Conservation (phyloP, 2,329 filamentous ascomycete species). For the Penicillium brevicompactum region DNA sequence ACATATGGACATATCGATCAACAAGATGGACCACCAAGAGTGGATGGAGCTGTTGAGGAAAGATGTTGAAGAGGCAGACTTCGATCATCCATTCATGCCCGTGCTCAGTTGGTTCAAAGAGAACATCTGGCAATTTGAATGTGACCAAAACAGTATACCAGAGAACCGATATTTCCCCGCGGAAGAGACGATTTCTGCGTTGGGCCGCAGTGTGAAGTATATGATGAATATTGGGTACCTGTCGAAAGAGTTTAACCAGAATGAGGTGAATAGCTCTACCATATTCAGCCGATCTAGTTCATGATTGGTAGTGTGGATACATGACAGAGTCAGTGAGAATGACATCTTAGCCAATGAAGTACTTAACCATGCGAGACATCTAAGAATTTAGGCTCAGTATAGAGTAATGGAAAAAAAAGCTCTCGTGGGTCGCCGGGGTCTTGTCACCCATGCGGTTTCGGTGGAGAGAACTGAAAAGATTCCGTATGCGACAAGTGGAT, state of each 20-base stretch:
- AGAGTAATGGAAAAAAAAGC: too few species aligned
- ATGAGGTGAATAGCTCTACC: neutral
- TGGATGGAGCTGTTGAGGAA: slow-evolving; percentile 2
- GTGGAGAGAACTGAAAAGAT: too few species aligned
- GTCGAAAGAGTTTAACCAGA: neutral
- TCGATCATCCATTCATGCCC: slow-evolving; percentile 8
- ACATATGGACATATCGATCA: neutral
- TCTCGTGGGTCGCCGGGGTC: too few species aligned
- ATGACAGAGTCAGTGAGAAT: too few species aligned
- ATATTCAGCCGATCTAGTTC: neutral
- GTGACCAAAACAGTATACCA: neutral
- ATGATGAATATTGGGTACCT: neutral
- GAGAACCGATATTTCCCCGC: neutral
- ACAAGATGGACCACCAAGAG: neutral
- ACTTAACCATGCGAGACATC: too few species aligned
- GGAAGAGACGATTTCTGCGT: neutral
- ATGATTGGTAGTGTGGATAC: neutral
- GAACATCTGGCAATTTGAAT: slow-evolving; percentile 3
- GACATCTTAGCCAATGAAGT: too few species aligned
- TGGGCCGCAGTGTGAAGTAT: neutral
- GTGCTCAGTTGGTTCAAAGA: slow-evolving; percentile 11
- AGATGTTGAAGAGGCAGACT: slow-evolving; percentile 4
- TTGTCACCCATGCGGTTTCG: too few species aligned
- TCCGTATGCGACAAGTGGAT: too few species aligned
- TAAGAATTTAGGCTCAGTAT: too few species aligned